These are phyloP conservation scores for Aspergillus chevalieri DNA, from an alignment of 2,329 filamentous ascomycete genomes.

Conservation along the genomic window DNA sequence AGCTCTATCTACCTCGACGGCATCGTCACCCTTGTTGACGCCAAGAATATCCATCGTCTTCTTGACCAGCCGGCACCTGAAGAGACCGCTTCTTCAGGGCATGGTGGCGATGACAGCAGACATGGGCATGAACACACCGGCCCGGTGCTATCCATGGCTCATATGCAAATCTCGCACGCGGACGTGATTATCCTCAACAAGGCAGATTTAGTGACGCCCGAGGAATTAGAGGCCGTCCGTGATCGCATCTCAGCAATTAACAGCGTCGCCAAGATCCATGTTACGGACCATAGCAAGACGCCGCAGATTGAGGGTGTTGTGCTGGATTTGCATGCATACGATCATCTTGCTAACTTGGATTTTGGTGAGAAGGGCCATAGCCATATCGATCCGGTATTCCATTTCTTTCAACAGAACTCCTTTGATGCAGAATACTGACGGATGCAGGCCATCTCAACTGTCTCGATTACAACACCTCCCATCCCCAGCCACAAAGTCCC, in stretches of 20 bases:
- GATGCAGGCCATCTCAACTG: conserved; percentile 71
- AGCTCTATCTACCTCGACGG: conserved; percentile 96
- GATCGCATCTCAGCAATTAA: conserved; percentile 79
- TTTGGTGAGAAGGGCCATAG: conserved; percentile 74
- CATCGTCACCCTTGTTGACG: conserved; percentile 92
- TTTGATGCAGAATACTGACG: neutral
- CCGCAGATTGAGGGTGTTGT: conserved; percentile 79
- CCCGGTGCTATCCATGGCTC: conserved; percentile 79
- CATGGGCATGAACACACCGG: conserved; percentile 42
- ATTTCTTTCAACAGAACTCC: neutral
- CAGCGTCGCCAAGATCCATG: conserved; percentile 73
- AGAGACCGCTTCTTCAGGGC: conserved; percentile 23
- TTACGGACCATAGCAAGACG: conserved; percentile 73
- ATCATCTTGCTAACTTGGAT: conserved; percentile 68
- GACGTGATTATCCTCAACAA: conserved; percentile 96
- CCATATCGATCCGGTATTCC: conserved; percentile 72
- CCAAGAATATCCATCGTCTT: conserved; percentile 79
- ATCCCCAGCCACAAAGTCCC: conserved; percentile 55
- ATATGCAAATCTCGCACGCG: conserved; percentile 93
- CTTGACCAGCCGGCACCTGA: conserved; percentile 61
- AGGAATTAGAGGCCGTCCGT: conserved; percentile 64
- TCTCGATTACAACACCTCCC: conserved; percentile 61
- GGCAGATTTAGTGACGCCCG: conserved; percentile 67
- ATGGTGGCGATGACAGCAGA: conserved; percentile 42
- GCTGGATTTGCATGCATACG: conserved; percentile 88